phyloP scores from a whole-genome alignment of 768 basidiomycete species.

The Asterophora parasitica region DNA sequence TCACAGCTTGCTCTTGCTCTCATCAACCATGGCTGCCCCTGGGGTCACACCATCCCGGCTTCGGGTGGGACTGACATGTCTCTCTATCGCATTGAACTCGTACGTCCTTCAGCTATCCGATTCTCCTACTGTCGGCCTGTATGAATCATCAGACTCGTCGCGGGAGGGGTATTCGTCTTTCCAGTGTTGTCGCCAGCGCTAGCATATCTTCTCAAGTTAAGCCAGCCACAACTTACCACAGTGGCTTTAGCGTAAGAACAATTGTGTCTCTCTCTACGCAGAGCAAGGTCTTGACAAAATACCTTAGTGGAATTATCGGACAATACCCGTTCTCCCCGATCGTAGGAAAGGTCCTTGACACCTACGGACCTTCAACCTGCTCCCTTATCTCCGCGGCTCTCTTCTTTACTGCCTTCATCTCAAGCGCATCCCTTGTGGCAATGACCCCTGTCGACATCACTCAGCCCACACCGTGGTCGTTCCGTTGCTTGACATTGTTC shows the following conservation, averaged over 20 bases:
- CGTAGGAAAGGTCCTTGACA: slow-evolving; percentile 66
- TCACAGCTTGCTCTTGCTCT: neutral
- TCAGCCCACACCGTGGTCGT: slow-evolving; percentile 37
- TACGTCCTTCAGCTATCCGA: slow-evolving; percentile 27
- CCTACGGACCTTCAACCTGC: slow-evolving; percentile 61
- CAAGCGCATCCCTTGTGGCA: slow-evolving; percentile 57
- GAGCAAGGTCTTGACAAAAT: slow-evolving; percentile 1
- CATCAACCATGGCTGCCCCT: slow-evolving; percentile 3
- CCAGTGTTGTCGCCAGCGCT: slow-evolving; percentile 67
- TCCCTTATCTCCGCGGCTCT: slow-evolving; percentile 58
- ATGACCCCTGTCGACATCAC: slow-evolving; percentile 35
- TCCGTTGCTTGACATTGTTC: slow-evolving; percentile 47
- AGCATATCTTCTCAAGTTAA: slow-evolving; percentile 53
- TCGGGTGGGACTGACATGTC: slow-evolving; percentile 28
- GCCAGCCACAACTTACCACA: slow-evolving; percentile 74
- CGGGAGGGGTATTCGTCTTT: slow-evolving; percentile 79
- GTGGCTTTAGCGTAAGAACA: slow-evolving; percentile 66
- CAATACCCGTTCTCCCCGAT: slow-evolving; percentile 75
- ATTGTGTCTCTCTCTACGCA: neutral
- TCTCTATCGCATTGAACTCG: slow-evolving; percentile 62
- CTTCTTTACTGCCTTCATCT: slow-evolving; percentile 56
- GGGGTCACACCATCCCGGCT: slow-evolving; percentile 1
- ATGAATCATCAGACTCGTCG: slow-evolving; percentile 48
- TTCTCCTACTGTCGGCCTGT: neutral
- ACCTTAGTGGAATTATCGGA: slow-evolving; percentile 67